These are phyloP conservation scores for Aspergillus novoparasiticus DNA, from an alignment of 2,329 filamentous ascomycete species.

Conservation along the genomic window DNA sequence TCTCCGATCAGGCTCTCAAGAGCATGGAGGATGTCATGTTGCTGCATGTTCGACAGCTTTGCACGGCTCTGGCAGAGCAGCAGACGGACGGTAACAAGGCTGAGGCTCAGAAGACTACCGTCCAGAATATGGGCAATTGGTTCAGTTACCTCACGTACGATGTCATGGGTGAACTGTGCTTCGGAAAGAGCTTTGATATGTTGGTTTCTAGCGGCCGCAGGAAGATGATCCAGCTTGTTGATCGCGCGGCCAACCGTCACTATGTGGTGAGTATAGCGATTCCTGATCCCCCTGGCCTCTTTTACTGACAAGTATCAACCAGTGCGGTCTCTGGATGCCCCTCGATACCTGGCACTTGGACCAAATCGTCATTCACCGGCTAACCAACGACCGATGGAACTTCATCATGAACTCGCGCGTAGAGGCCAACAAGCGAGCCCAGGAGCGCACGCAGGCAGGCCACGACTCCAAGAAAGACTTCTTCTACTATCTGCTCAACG, in stretches of 20 bases:
- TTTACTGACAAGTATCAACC: background rate
- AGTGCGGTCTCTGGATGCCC: conserved; percentile 73
- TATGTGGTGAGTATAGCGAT: conserved; percentile 58
- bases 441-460: conserved; percentile 57
- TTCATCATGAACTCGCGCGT: conserved; percentile 72
- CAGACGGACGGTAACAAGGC: conserved; percentile 16
- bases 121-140: conserved; percentile 41
- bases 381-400: conserved; percentile 66
- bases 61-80: conserved; percentile 39
- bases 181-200: conserved; percentile 56
- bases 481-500: conserved; percentile 74
- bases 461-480: conserved; percentile 71
- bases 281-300: too few species aligned
- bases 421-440: conserved; percentile 68
- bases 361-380: conserved; percentile 66
- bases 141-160: conserved; percentile 53
- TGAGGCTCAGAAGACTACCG: conserved; percentile 25
- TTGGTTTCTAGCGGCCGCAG: conserved; percentile 51
- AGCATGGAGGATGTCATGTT: conserved; percentile 70
- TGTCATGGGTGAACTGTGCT: conserved; percentile 55
- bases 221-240: conserved; percentile 68
- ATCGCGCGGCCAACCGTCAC: conserved; percentile 68
- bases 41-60: conserved; percentile 67
- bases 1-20: conserved; percentile 67
- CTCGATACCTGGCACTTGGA: conserved; percentile 68